Percentiles rank a stretch among this genome's conserved stretches.
These are phyloP conservation scores for Linnemannia elongata DNA, from an alignment of 192 early-diverging fungal species.

Conservation along the genomic window DNA sequence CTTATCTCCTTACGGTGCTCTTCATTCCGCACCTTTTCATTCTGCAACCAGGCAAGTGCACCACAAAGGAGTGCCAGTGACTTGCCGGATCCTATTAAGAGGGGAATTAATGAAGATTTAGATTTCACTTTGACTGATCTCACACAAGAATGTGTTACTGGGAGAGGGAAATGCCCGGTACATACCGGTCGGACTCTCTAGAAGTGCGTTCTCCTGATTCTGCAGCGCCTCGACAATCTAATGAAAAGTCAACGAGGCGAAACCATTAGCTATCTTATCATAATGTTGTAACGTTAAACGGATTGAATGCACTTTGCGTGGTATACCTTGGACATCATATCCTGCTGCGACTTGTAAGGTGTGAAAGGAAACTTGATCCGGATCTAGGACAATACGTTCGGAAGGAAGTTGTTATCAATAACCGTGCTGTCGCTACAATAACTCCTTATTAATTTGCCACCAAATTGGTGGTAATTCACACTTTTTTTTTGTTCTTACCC, in stretches of 20 bases:
- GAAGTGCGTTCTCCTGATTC: slow-evolving; percentile 69
- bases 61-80: slow-evolving; percentile 81
- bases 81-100: slow-evolving; percentile 78
- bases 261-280: neutral
- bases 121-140: neutral
- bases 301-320: neutral
- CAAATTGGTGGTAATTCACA: neutral
- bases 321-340: slow-evolving; percentile 74
- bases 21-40: slow-evolving; percentile 26
- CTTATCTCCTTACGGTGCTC: neutral
- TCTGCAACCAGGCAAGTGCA: slow-evolving; percentile 74
- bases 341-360: slow-evolving; percentile 76
- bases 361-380: slow-evolving; percentile 74
- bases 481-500: slow-evolving; percentile 5
- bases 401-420: neutral
- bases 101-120: neutral
- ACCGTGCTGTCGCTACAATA: too few species aligned
- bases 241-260: neutral
- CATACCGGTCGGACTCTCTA: slow-evolving; percentile 77
- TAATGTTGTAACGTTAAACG: neutral
- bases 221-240: slow-evolving; percentile 64
- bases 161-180: neutral
- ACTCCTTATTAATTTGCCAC: neutral
- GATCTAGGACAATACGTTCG: slow-evolving; percentile 13
- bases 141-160: neutral